A percentile compares a stretch with the other conserved stretches of the same genome.
These are phyloP conservation scores for Hyphodiscus sp. DNA, from an alignment of 2,329 filamentous ascomycete genomes.

Conservation along the genomic window DNA sequence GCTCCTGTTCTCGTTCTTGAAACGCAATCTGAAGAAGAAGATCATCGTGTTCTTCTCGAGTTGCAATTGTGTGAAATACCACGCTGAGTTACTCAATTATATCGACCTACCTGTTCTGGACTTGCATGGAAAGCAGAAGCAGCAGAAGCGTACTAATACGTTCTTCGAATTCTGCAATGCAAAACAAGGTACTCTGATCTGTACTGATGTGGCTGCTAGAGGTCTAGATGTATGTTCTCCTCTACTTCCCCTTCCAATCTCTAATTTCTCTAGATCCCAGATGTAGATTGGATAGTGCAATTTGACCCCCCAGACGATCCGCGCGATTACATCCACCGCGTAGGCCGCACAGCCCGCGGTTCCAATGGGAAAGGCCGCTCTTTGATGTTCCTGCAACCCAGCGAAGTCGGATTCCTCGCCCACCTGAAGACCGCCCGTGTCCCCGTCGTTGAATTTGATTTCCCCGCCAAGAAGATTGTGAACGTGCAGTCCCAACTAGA, in stretches of 20 bases:
- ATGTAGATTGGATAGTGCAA: constrained; percentile 1
- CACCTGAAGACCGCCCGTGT: constrained; percentile 89
- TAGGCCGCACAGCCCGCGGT: constrained; percentile 88
- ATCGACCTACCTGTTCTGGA: constrained; percentile 87
- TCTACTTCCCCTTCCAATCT: not conserved
- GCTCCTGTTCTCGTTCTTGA: constrained; percentile 88
- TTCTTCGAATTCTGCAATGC: constrained; percentile 96
- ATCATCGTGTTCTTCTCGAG: constrained; percentile 95
- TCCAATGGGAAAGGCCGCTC: constrained; percentile 77
- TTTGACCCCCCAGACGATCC: constrained; percentile 83
- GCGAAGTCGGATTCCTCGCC: constrained; percentile 84
- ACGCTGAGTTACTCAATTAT: constrained; percentile 92
- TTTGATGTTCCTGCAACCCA: constrained; percentile 88
- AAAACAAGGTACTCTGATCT: constrained; percentile 80
- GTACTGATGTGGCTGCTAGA: constrained; percentile 92
- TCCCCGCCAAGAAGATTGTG: constrained; percentile 84
- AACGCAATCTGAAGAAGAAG: constrained; percentile 82
- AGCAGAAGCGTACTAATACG: constrained; percentile 96
- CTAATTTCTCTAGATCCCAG: not conserved
- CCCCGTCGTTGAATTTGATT: constrained; percentile 93
- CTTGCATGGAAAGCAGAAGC: constrained; percentile 93
- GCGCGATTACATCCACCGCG: constrained; percentile 88
- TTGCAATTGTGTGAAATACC: constrained; percentile 92
- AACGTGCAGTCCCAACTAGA: constrained; percentile 89
- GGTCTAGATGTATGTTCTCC: constrained; percentile 67